A percentile compares a stretch with the other conserved stretches of the same genome.
Evolutionary conservation across 2,329 filamentous ascomycete genomes (phyloP).

Genomic region (Diaporthe helianthi): DNA sequence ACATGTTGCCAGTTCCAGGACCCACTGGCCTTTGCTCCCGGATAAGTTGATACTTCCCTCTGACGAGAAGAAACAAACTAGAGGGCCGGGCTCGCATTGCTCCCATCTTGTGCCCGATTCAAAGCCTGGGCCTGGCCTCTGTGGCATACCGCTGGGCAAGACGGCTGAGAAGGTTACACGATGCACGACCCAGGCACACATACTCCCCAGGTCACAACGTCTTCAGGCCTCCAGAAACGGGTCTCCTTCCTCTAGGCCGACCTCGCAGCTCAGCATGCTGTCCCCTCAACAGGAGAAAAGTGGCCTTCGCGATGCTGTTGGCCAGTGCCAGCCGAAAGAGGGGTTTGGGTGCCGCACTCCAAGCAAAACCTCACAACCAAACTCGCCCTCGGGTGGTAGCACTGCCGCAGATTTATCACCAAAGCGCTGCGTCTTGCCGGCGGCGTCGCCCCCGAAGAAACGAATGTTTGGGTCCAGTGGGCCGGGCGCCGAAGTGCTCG

Average conservation of each 20-base stretch:
- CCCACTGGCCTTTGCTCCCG: too few relatives aligned
- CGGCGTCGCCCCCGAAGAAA: slow-evolving; percentile 39
- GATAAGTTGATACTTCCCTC: neutral
- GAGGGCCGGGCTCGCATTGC: neutral
- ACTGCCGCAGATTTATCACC: neutral
- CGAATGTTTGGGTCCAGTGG: slow-evolving; percentile 45
- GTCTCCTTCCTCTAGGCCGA: neutral
- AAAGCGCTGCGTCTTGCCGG: neutral
- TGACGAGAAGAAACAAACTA: neutral
- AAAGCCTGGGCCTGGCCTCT: neutral
- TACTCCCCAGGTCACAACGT: neutral
- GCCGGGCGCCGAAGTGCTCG: slow-evolving; percentile 38
- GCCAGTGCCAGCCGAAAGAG: neutral
- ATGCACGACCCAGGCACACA: neutral
- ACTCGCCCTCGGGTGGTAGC: neutral
- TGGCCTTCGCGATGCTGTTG: neutral
- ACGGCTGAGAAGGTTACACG: too few relatives aligned
- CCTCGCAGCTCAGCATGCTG: neutral
- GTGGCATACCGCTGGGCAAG: neutral
- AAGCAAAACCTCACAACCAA: neutral
- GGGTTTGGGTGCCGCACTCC: neutral
- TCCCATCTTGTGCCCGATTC: neutral
- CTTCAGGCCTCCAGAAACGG: neutral
- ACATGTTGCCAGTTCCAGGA: neutral
- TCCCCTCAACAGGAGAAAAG: neutral